phyloP scores from a whole-genome alignment of 164 flowering plant genomes.

The Dillenia suffruticosa region DNA sequence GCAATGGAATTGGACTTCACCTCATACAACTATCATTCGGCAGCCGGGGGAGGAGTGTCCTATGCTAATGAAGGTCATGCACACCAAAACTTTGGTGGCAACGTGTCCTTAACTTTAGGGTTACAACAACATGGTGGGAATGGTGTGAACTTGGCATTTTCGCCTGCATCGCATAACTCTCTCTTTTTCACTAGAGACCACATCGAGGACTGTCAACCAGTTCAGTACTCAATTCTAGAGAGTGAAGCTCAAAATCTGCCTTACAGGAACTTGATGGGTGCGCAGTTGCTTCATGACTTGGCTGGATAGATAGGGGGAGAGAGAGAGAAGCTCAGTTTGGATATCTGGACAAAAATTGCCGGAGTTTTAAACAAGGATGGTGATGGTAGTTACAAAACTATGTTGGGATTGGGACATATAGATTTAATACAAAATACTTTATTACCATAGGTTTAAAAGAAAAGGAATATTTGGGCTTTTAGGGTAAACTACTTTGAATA shows the following conservation, averaged over 20 bases:
- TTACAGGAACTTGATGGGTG: slow-evolving; percentile 80
- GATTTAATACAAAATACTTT: no score
- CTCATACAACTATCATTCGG: slow-evolving; percentile 36
- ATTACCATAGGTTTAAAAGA: no score
- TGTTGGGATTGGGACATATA: no score
- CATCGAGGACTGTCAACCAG: slow-evolving; percentile 58
- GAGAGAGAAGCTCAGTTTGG: no score
- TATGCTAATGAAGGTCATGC: slow-evolving; percentile 14
- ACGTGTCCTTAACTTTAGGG: slow-evolving; percentile 81
- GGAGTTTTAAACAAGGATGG: no score
- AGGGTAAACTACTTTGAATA: no score
- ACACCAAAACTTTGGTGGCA: slow-evolving; percentile 33
- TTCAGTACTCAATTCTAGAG: slow-evolving; percentile 63
- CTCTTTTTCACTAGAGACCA: slow-evolving; percentile 55
- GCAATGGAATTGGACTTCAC: slow-evolving; percentile 65
- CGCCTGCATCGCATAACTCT: slow-evolving; percentile 48
- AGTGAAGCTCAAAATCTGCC: slow-evolving; percentile 67
- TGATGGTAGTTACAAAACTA: no score
- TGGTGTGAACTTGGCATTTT: slow-evolving; percentile 57
- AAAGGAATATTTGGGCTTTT: no score
- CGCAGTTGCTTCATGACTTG: slow-evolving; percentile 79
- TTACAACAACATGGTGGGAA: slow-evolving; percentile 70
- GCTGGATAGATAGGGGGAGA: slow-evolving; percentile 31
- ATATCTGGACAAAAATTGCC: no score
- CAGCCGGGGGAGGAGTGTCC: slow-evolving; percentile 18